Percentiles rank a stretch among this genome's conserved stretches.
phyloP scores from a whole-genome alignment of 1,284 basidiomycete genomes.

The Amylostereum areolatum region DNA sequence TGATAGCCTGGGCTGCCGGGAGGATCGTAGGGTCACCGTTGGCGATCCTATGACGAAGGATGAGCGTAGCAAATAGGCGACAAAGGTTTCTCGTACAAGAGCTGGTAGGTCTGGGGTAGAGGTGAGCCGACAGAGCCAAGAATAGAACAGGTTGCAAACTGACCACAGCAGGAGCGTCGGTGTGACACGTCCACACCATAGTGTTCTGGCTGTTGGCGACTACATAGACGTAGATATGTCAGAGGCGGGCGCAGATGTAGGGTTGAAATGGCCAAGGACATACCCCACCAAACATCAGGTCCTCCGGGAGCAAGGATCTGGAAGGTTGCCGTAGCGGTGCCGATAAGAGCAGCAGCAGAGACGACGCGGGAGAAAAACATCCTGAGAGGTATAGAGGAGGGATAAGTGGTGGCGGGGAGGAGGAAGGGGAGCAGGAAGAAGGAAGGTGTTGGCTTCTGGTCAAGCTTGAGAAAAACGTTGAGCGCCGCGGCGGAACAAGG shows the following conservation, averaged over 20 bases:
- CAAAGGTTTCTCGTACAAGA: constrained; percentile 6
- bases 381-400: constrained; percentile 5
- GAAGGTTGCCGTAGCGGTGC: constrained; percentile 30
- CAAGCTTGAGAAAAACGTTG: background rate
- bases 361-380: constrained; percentile 33
- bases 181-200: constrained; percentile 10
- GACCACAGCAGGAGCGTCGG: constrained; percentile 5
- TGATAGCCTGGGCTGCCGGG: constrained; percentile 30
- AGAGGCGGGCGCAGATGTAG: no score
- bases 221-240: background rate
- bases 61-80: background rate
- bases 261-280: no score
- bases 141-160: no score
- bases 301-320: constrained; percentile 31
- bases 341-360: constrained; percentile 27
- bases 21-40: constrained; percentile 33
- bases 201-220: constrained; percentile 11
- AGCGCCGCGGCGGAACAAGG: background rate
- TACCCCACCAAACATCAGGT: constrained; percentile 41
- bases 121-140: no score
- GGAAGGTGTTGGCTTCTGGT: background rate
- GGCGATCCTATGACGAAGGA: constrained; percentile 24
- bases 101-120: constrained; percentile 5
- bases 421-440: constrained; percentile 3
- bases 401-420: constrained; percentile 1